Base-by-base conservation (phyloP, 495 filamentous ascomycete species). In the Xylaria palmicola region DNA sequence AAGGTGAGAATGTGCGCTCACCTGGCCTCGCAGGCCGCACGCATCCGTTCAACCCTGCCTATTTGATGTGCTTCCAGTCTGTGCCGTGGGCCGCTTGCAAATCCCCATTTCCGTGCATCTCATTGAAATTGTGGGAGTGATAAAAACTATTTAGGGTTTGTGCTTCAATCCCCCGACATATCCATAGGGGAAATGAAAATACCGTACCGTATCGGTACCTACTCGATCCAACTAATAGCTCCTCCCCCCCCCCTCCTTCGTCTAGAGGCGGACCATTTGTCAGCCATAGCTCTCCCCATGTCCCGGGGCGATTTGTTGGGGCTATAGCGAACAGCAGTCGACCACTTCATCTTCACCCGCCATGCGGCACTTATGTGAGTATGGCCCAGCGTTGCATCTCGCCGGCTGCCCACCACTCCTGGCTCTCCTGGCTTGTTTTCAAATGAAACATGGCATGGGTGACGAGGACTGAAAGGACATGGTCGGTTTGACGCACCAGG, bases 1-100 rank as follows among this genome's bases (percentile, higher is more conserved):
- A 47, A 64, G 65, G 48, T 44, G 57, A 66, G 58, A n/a, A n/a
- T 50, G 61, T 66, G 65, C 63, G 62, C 68, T 57, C 55, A 57
- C 55, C 41, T 57, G 56, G 55, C 62, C 45, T 56, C 29, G 34
- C 13, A 36, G 34, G 19, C 29, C 13, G 41, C 29, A 19, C n/a
- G n/a, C n/a, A n/a, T n/a, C n/a, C n/a, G n/a, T n/a, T n/a, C n/a
- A n/a, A n/a, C n/a, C n/a, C n/a, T n/a, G n/a, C n/a, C n/a, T n/a
- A n/a, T n/a, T n/a, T n/a, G n/a, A n/a, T n/a, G n/a, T n/a, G n/a
- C n/a, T n/a, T n/a, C n/a, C n/a, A n/a, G n/a, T n/a, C n/a, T n/a
- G n/a, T 27, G 34, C 19, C 15, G 6, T 26, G 34, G 10, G 2
- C 13, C 27, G 17, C 51, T 27, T 24, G 13, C 13, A 24, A 22